These are phyloP conservation scores for Aureobasidium pullulans DNA, from an alignment of 2,329 filamentous ascomycete genomes.

Conservation along the genomic window DNA sequence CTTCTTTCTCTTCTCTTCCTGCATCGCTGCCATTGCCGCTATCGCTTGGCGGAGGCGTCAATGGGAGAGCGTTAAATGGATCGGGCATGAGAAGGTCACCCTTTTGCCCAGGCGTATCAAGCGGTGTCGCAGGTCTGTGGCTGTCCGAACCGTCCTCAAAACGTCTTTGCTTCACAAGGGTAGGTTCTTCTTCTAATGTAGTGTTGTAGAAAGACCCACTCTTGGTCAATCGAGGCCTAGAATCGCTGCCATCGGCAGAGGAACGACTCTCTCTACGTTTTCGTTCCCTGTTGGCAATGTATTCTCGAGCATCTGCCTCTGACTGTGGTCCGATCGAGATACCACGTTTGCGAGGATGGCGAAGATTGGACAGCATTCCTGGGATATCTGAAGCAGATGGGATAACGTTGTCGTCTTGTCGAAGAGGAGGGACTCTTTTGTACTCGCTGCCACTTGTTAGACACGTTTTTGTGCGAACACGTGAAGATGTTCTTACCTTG, in stretches of 20 bases:
- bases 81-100: neutral
- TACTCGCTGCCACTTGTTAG: constrained; percentile 52
- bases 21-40: constrained; percentile 17
- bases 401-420: constrained; percentile 79
- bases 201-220: neutral
- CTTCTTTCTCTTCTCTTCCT: constrained; percentile 18
- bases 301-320: constrained; percentile 92
- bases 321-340: constrained; percentile 92
- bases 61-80: constrained; percentile 14
- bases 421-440: constrained; percentile 65
- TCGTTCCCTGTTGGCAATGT: constrained; percentile 80
- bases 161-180: neutral
- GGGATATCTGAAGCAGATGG: constrained; percentile 85
- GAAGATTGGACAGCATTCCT: constrained; percentile 70
- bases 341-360: constrained; percentile 71
- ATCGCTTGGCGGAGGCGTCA: constrained; percentile 28
- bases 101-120: neutral
- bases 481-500: constrained; percentile 48
- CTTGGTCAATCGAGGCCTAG: neutral
- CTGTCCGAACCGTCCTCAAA: neutral
- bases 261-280: constrained; percentile 53
- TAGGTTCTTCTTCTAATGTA: neutral
- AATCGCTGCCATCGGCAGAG: constrained; percentile 16
- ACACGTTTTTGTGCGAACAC: neutral
- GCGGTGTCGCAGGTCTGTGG: neutral